Evolutionary conservation across 108 stramenopile species (phyloP).

Genomic region (Cyclotella atomus): DNA sequence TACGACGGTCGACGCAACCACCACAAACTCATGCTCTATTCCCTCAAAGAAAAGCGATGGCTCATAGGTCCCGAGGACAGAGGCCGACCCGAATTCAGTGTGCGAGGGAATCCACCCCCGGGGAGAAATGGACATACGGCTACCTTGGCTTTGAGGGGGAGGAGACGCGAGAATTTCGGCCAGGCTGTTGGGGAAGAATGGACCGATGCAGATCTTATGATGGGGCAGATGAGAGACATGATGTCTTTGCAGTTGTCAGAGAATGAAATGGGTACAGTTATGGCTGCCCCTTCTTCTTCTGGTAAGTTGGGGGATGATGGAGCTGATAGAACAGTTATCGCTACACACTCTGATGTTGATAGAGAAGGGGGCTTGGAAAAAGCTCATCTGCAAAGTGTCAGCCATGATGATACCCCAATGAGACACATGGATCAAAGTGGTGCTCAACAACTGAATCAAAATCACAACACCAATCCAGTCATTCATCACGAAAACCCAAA

Average conservation of each 20-base stretch:
- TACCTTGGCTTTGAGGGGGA: slow-evolving; percentile 61
- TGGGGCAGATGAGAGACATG: slow-evolving; percentile 2
- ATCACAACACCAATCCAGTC: background rate
- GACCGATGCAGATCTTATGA: no score
- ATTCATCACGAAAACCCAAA: background rate
- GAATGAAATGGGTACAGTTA: background rate
- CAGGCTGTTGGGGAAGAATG: no score
- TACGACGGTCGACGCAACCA: slow-evolving; percentile 93
- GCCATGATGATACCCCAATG: background rate
- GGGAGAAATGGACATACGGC: slow-evolving; percentile 96
- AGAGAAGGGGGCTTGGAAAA: no score
- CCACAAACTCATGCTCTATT: slow-evolving; percentile 80
- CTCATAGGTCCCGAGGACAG: slow-evolving; percentile 14
- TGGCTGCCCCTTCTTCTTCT: no score
- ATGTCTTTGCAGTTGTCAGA: background rate
- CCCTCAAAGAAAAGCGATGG: slow-evolving; percentile 72
- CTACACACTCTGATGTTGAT: no score
- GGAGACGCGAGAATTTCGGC: slow-evolving; percentile 6
- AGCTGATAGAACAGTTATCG: no score
- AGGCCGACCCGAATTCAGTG: slow-evolving; percentile 5
- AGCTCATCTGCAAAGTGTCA: background rate
- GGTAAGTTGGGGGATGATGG: background rate
- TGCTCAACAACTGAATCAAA: background rate
- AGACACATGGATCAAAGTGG: background rate
- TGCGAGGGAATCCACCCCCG: slow-evolving; percentile 73